Base-by-base conservation (phyloP, 2,329 filamentous ascomycete species). In the Calonectria leucothoes region DNA sequence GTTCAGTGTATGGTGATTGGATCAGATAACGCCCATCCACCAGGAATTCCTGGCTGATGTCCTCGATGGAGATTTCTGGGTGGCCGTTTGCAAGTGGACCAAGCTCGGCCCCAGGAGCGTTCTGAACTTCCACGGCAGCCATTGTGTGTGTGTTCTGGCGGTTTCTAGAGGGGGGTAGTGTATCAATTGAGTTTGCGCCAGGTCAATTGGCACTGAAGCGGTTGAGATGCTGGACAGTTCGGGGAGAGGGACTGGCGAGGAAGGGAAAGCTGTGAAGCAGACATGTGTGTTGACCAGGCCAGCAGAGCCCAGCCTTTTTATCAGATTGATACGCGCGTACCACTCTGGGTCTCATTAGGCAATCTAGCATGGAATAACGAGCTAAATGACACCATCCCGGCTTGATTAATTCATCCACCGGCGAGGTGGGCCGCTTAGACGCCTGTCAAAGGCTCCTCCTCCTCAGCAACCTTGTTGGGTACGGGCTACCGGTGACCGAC, bases 1-100 rank as follows among this genome's bases (percentile, higher is more conserved):
- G 83, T 51, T 92, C 91, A 12, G 91, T 91, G 82, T 98, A 98
- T 0, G 95, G 95, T 0, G 95, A 98, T 74, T 92, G 89, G 49
- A 94, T 87, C 55, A 97, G 78, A 75, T 82, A 82, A 27, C 81
- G 81, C 14, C 76, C 70, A n/a, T 78, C 69, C 4, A 75, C 68
- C 48, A 72, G 66, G 6, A 75, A 59, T 20, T 75, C 70, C 1
- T 72, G 17, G 31, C 48, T 57, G 25, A 82, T 64, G 59, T 81
- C 79, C 52, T 81, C 75, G 48, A 82, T 74, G n/a, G 77, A 75
- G 20, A 82, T 74, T 37, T 80, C 69, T 4, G 72, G 66, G 45
- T 79, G 78, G 48, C 80, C 77, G 65, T 80, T 80, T 23, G 66
- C 66, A 70, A 82, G 79, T 72, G 70, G 66, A 75, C 77, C 71